These are phyloP conservation scores for Geopyxis carbonaria DNA, from an alignment of 495 filamentous ascomycete species.

Conservation along the genomic window DNA sequence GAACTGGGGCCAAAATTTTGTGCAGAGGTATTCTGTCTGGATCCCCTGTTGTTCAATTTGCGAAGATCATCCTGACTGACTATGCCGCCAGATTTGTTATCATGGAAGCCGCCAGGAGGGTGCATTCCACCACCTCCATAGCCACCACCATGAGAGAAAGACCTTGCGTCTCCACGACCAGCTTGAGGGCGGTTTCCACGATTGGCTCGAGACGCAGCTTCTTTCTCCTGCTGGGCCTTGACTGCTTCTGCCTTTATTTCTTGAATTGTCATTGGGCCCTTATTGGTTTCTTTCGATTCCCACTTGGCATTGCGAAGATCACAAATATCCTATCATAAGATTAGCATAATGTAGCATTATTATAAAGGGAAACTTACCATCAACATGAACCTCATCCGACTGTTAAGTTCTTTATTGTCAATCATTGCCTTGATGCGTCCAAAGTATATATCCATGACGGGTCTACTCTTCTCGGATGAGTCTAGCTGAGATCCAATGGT, in stretches of 20 bases:
- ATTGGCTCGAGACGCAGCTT: conserved; percentile 42
- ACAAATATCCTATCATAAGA: conserved; percentile 46
- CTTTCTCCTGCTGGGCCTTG: conserved; percentile 55
- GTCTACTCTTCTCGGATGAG: conserved; percentile 55
- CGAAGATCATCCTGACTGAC: conserved; percentile 81
- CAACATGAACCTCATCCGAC: conserved; percentile 84
- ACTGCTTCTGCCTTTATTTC: conserved; percentile 74
- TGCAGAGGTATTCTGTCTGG: conserved; percentile 41
- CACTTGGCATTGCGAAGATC: conserved; percentile 63
- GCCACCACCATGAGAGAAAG: too few species aligned
- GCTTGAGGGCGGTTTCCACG: conserved; percentile 42
- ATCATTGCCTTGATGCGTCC: conserved; percentile 64
- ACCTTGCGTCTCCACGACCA: conserved; percentile 65
- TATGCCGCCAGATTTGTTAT: conserved; percentile 50
- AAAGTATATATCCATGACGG: conserved; percentile 91
- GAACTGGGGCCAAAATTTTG: conserved; percentile 49
- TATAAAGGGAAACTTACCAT: conserved; percentile 38
- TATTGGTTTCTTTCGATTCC: conserved; percentile 70
- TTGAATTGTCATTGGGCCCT: conserved; percentile 89
- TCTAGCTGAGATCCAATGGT: conserved; percentile 83
- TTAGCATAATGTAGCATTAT: conserved; percentile 1
- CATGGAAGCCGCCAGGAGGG: conserved; percentile 30
- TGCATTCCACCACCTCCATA: conserved; percentile 44
- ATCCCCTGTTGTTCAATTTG: conserved; percentile 46
- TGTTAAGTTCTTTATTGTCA: conserved; percentile 58